Base-by-base conservation (phyloP, 441 rosid species). In the Bocquillonia castaneifolia region DNA sequence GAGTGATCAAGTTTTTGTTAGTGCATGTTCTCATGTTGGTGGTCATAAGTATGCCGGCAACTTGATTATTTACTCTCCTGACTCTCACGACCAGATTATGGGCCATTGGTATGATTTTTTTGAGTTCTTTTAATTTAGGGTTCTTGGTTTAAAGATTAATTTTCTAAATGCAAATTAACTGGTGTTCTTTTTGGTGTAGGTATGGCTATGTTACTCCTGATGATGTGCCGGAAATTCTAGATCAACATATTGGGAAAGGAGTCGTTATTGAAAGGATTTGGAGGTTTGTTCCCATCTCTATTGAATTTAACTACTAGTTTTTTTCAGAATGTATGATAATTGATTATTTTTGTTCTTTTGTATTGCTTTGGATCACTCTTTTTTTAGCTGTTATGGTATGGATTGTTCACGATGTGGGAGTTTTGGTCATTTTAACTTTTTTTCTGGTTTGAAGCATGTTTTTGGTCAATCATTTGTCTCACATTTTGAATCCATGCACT, bases 1-100 rank as follows among this genome's bases (percentile, higher is more conserved):
- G 78, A 72, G 80, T 28, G 86, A 76, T 44, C 74, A 85, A 66
- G 81, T 91, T 22, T 79, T 81, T 63, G 91, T 91, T 42, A 78
- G 59, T 67, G 90, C 93, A 0, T 91, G 97, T 75, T 89, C 99
- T 76, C 97, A 93, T 78, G 61, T 93, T 37, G 99, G 99, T 47
- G 99, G 99, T 2, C 99, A 93, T 75, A 93, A 93, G 69, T 93
- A 93, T 78, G 96, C 99, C 54, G 99, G 99, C 29, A 91, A 93
- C 58, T 63, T 93, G 85, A 85, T 93, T 14, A 73, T 91, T 51
- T 93, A 77, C 59, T 79, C 88, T 67, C 87, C 89, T 23, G 85
- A 86, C 76, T 73, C 84, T 0, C 83, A 82, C 67, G 96, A 93
- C 51, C 86, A 76, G 70, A 34, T 78, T n/a, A 71, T 68, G 71